phyloP scores from a whole-genome alignment of 371 early-diverging fungal species.

The Zychaea mexicana region DNA sequence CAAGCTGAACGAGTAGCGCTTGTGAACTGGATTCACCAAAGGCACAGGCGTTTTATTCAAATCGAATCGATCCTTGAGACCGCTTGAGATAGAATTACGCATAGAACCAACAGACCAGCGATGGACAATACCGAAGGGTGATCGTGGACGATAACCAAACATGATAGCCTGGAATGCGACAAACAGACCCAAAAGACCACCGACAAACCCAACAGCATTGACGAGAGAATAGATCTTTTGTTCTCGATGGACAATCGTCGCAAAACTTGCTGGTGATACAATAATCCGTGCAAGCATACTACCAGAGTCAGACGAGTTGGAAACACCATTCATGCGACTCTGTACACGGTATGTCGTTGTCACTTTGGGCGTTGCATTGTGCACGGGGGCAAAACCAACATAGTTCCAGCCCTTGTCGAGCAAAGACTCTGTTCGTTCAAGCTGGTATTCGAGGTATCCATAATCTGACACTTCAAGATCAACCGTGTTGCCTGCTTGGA shows the following conservation, averaged over 20 bases:
- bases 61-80: slow-evolving; percentile 24
- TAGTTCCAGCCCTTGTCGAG: slow-evolving; percentile 26
- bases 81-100: slow-evolving; percentile 19
- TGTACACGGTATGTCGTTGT: slow-evolving; percentile 15
- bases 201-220: slow-evolving; percentile 28
- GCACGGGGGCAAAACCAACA: slow-evolving; percentile 24
- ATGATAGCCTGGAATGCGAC: slow-evolving; percentile 32
- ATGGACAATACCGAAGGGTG: slow-evolving; percentile 41
- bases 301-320: neutral
- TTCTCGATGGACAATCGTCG: slow-evolving; percentile 11
- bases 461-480: slow-evolving; percentile 17
- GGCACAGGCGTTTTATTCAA: slow-evolving; percentile 28
- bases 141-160: slow-evolving; percentile 42
- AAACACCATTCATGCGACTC: too few species aligned
- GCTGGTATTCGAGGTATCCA: slow-evolving; percentile 19
- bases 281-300: neutral
- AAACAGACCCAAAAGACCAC: slow-evolving; percentile 40
- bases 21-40: slow-evolving; percentile 32
- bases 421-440: slow-evolving; percentile 18
- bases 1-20: slow-evolving; percentile 17
- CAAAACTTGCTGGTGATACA: slow-evolving; percentile 12
- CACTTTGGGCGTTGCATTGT: slow-evolving; percentile 19
- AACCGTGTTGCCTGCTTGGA: slow-evolving; percentile 19
- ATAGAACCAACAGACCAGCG: slow-evolving; percentile 40
- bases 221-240: slow-evolving; percentile 29